Conservation (phyloP, 139 green algal species). For the Micromonas commoda region DNA sequence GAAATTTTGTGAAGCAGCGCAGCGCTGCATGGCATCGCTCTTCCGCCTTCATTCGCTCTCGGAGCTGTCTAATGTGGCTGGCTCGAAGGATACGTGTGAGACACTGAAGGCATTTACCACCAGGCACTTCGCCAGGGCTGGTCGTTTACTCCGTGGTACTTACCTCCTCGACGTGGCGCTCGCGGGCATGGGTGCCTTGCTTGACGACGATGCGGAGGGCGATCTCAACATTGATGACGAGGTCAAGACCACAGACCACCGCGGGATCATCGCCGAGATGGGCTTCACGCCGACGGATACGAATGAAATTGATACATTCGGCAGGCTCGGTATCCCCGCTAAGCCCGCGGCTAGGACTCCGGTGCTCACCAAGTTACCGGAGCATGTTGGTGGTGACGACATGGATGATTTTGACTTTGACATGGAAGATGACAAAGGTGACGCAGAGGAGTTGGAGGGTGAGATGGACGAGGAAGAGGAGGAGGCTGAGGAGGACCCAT, state of each 20-base stretch:
- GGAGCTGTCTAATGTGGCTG: slow-evolving; percentile 19
- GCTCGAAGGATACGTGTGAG: neutral
- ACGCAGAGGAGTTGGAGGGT: neutral
- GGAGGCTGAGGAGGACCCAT: neutral
- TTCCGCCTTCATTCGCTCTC: slow-evolving; percentile 50
- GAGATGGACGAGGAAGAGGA: neutral
- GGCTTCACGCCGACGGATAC: neutral
- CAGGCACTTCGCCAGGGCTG: slow-evolving; percentile 9
- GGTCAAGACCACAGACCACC: neutral
- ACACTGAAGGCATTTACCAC: slow-evolving; percentile 14
- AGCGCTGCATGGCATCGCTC: slow-evolving; percentile 59
- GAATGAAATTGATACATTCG: neutral
- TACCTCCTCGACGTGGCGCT: slow-evolving; percentile 26
- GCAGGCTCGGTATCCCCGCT: neutral
- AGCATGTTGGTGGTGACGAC: neutral
- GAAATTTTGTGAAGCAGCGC: slow-evolving; percentile 66
- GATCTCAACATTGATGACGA: neutral
- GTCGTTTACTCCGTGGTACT: neutral
- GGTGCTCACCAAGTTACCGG: neutral
- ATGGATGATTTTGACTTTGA: neutral
- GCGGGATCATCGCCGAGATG: neutral
- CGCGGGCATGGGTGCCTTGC: neutral
- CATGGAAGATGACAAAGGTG: neutral
- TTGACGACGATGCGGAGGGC: neutral
- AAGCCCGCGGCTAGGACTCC: neutral